A percentile compares a stretch with the other conserved stretches of the same genome.
phyloP scores from a whole-genome alignment of 139 green algal genomes.

The Astrephomene gubernaculifera region DNA sequence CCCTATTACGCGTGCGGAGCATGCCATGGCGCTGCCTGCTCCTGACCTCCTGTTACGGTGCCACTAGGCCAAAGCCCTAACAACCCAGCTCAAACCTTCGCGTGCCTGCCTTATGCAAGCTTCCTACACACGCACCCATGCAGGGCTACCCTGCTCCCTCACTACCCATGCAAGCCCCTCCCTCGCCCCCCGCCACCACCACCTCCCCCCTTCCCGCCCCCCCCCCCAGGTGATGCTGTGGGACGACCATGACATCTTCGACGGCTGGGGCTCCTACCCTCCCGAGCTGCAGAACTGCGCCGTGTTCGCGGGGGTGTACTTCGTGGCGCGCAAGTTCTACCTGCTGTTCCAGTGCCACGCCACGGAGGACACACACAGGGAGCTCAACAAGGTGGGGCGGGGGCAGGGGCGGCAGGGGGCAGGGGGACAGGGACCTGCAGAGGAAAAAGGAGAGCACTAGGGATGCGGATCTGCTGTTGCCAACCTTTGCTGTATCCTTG shows the following conservation, averaged over 20 bases:
- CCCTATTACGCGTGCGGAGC: no score
- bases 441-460: no score
- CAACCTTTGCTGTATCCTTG: background rate
- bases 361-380: conserved; percentile 34
- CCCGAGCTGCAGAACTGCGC: conserved; percentile 58
- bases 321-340: conserved; percentile 67
- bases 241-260: conserved; percentile 72
- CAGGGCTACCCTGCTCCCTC: no score
- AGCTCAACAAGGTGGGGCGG: conserved; percentile 35
- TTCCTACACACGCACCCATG: no score
- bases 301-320: conserved; percentile 69
- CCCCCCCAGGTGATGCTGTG: conserved; percentile 44
- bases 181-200: background rate
- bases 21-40: no score
- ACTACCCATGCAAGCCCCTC: background rate
- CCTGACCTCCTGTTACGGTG: no score
- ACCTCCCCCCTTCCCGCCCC: background rate
- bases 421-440: background rate
- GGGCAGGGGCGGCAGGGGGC: background rate
- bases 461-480: no score
- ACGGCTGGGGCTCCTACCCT: conserved; percentile 73
- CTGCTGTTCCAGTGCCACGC: conserved; percentile 74
- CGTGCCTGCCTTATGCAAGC: no score
- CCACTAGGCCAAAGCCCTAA: no score
- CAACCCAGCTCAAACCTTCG: no score